Conservation (phyloP, 1,284 basidiomycete genomes). For the Ustilago bromivora region DNA sequence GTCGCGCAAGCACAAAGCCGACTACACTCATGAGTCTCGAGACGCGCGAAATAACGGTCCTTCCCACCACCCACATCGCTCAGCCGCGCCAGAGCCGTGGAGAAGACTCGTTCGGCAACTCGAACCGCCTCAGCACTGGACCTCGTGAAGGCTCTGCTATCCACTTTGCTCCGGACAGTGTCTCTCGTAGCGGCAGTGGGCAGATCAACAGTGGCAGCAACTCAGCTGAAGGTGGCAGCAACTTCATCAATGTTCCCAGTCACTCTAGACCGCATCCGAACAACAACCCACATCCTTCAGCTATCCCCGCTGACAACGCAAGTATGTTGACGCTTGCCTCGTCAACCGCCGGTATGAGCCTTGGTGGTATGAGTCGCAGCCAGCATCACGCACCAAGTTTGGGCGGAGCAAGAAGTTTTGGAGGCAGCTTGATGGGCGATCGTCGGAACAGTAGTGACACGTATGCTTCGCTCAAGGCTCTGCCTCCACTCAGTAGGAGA, state of each 20-base stretch:
- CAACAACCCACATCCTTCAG: constrained; percentile 91
- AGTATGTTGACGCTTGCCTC: constrained; percentile 91
- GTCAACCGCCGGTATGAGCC: constrained; percentile 74
- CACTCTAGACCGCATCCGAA: constrained; percentile 91
- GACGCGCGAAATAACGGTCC: constrained; percentile 42
- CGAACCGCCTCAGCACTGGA: constrained; percentile 36
- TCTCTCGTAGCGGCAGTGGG: constrained; percentile 29
- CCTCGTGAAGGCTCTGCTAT: constrained; percentile 37
- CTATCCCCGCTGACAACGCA: constrained; percentile 89
- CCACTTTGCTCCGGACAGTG: constrained; percentile 27
- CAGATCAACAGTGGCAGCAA: constrained; percentile 14
- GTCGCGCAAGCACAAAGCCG: constrained; percentile 90
- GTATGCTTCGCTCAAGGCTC: constrained; percentile 60
- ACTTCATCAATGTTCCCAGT: constrained; percentile 73
- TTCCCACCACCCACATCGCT: constrained; percentile 85
- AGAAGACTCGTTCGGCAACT: constrained; percentile 34
- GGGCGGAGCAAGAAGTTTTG: constrained; percentile 59
- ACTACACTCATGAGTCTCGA: constrained; percentile 92
- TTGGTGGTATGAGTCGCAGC: constrained; percentile 51
- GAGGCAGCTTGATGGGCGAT: constrained; percentile 62
- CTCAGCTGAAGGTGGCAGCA: constrained; percentile 22
- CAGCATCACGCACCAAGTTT: constrained; percentile 52
- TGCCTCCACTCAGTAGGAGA: constrained; percentile 65
- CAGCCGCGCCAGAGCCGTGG: constrained; percentile 75
- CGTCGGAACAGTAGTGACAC: constrained; percentile 61